phyloP scores from a whole-genome alignment of 164 flowering plant species.

The Nymphaea colorata region DNA sequence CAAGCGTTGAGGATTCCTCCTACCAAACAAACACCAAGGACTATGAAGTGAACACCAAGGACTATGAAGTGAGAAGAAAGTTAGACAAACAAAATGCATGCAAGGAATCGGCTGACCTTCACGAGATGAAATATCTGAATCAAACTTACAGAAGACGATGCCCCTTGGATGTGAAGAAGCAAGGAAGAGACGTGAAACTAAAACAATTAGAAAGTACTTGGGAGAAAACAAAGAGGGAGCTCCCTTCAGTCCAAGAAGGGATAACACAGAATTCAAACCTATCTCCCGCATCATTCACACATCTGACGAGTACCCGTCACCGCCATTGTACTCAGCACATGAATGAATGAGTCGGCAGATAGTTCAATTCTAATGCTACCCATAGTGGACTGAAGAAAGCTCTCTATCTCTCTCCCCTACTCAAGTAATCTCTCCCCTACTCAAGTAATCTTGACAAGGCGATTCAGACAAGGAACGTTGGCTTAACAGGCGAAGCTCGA shows the following conservation, averaged over 20 bases:
- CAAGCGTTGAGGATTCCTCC: too few species aligned
- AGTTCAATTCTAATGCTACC: conserved; percentile 30
- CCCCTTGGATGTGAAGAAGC: too few species aligned
- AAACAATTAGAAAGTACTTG: too few species aligned
- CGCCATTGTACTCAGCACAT: conserved; percentile 27
- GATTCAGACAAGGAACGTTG: background rate
- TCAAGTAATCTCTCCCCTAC: background rate
- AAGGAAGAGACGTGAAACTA: too few species aligned
- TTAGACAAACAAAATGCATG: too few species aligned
- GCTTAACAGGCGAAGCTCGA: background rate
- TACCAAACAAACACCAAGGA: too few species aligned
- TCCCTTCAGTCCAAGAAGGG: conserved; percentile 87
- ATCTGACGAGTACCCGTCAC: conserved; percentile 34
- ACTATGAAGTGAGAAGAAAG: too few species aligned
- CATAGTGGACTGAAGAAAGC: conserved; percentile 17
- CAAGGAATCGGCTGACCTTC: too few species aligned
- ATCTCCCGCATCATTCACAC: conserved; percentile 95
- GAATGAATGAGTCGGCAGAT: conserved; percentile 95
- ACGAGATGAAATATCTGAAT: too few species aligned
- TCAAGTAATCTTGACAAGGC: background rate
- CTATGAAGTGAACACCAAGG: too few species aligned
- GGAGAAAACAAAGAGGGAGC: conserved; percentile 7
- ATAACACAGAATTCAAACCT: conserved; percentile 46
- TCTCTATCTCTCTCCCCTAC: conserved; percentile 7
- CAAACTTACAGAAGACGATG: too few species aligned